Percentiles rank a stretch among this genome's conserved stretches.
Evolutionary conservation across 805 yeast species (phyloP).

Genomic region (Dipodascus geniculatus): DNA sequence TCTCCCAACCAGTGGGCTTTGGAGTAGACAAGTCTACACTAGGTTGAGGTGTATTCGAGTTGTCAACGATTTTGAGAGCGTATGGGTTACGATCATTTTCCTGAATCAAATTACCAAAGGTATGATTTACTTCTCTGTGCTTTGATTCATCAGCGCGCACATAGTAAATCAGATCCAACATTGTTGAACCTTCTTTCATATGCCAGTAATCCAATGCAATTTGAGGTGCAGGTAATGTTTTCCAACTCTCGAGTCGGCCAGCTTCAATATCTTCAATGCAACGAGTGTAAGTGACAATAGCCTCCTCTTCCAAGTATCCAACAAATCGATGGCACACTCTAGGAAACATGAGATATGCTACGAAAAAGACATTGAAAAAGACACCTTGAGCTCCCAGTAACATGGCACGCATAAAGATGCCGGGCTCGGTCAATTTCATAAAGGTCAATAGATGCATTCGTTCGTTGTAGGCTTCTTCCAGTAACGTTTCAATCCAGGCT

Average conservation of each 20-base stretch:
- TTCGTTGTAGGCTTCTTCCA: conserved; percentile 70
- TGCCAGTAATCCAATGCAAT: conserved; percentile 58
- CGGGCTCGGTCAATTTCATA: conserved; percentile 51
- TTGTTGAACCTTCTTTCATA: conserved; percentile 37
- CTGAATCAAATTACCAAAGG: conserved; percentile 52
- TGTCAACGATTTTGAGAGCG: conserved; percentile 31
- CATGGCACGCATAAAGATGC: conserved; percentile 41
- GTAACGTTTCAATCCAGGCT: conserved; percentile 63
- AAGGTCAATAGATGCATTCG: conserved; percentile 67
- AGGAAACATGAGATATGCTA: conserved; percentile 47
- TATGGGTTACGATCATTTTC: conserved; percentile 54
- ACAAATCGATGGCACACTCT: conserved; percentile 62
- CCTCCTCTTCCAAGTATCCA: conserved; percentile 70
- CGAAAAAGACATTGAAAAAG: conserved; percentile 53
- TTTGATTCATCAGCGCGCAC: conserved; percentile 70
- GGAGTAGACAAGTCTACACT: conserved; percentile 21
- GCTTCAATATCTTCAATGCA: conserved; percentile 41
- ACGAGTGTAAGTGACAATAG: conserved; percentile 57
- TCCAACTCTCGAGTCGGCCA: conserved; percentile 40
- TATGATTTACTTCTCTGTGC: conserved; percentile 71
- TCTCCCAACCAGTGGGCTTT: conserved; percentile 25
- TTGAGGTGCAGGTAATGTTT: conserved; percentile 25
- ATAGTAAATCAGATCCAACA: conserved; percentile 47
- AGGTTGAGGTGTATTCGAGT: conserved; percentile 25
- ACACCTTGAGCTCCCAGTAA: conserved; percentile 59